These are phyloP conservation scores for Globisporangium lucens DNA, from an alignment of 352 stramenopile species.

Conservation along the genomic window DNA sequence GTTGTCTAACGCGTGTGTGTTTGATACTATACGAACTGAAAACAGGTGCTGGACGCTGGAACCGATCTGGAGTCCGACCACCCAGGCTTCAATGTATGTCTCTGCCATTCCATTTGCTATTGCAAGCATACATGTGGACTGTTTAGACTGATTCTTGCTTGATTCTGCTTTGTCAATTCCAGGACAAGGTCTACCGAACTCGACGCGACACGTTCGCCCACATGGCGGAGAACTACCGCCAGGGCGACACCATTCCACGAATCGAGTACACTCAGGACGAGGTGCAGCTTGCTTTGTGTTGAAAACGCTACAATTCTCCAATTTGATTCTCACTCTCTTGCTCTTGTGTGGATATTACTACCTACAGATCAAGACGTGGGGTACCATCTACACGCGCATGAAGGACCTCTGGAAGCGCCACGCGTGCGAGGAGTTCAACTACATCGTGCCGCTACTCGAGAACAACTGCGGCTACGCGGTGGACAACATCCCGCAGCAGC, in stretches of 20 bases:
- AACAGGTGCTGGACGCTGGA: constrained; percentile 85
- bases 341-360: background rate
- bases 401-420: constrained; percentile 92
- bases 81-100: constrained; percentile 90
- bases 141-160: background rate
- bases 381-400: constrained; percentile 92
- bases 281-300: constrained; percentile 27
- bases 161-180: background rate
- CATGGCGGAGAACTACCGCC: constrained; percentile 86
- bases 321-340: background rate
- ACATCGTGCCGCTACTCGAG: constrained; percentile 92
- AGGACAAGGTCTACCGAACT: constrained; percentile 89
- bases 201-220: constrained; percentile 88
- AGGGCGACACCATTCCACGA: constrained; percentile 89
- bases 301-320: background rate
- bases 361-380: constrained; percentile 82
- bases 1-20: too few species aligned
- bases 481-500: constrained; percentile 94
- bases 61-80: constrained; percentile 93
- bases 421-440: constrained; percentile 97
- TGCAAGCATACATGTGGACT: background rate
- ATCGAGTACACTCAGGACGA: constrained; percentile 96
- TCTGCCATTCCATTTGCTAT: background rate
- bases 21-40: background rate
- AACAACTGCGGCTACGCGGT: constrained; percentile 93